These are phyloP conservation scores for Ganoderma resinaceum DNA, from an alignment of 1,284 basidiomycete species.

Conservation along the genomic window DNA sequence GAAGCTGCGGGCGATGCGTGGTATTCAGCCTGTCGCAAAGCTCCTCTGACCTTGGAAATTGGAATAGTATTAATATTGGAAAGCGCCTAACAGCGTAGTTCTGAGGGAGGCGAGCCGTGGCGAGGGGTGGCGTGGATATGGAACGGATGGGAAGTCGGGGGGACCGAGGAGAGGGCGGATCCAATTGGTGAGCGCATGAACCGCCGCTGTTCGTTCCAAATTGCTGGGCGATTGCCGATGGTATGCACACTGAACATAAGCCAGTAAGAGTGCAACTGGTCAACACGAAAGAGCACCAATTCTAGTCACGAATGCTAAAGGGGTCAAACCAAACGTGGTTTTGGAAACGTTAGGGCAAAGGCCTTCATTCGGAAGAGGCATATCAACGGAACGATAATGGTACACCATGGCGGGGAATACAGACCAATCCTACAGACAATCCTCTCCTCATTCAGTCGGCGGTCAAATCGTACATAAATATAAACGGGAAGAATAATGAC, in stretches of 20 bases:
- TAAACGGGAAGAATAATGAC: background rate
- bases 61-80: no score
- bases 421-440: slow-evolving; percentile 19
- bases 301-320: background rate
- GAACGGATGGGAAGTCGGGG: no score
- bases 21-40: no score
- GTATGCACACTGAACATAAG: background rate
- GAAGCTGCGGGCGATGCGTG: background rate
- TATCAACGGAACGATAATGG: background rate
- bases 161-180: background rate
- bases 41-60: no score
- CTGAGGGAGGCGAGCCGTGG: no score
- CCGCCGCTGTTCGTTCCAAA: background rate
- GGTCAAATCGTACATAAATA: slow-evolving; percentile 14
- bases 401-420: slow-evolving; percentile 7
- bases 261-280: background rate
- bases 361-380: no score
- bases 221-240: background rate
- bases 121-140: no score
- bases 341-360: background rate
- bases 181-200: background rate
- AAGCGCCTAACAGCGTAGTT: no score
- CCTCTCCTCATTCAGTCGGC: slow-evolving; percentile 7
- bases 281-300: background rate
- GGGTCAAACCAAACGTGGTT: background rate